Percentiles rank a stretch among this genome's conserved stretches.
These are phyloP conservation scores for Colletotrichum neosansevieriae DNA, from an alignment of 2,329 filamentous ascomycete species.

Conservation along the genomic window DNA sequence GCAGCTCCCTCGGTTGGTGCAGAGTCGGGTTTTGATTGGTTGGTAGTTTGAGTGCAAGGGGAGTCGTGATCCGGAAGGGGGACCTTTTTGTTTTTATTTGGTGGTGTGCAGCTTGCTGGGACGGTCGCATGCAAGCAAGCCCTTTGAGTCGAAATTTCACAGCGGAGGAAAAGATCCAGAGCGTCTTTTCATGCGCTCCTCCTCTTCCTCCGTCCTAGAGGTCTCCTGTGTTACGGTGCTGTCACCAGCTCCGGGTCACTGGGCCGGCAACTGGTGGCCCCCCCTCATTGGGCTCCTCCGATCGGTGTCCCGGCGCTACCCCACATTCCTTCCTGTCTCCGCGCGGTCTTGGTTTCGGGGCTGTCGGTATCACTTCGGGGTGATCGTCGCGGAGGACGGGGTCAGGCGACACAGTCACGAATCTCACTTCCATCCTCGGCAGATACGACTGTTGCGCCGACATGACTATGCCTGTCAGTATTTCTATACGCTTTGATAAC, in stretches of 20 bases:
- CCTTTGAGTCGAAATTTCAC: background rate
- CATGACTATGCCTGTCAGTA: no score
- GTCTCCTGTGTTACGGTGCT: background rate
- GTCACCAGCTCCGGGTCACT: slow-evolving; percentile 37
- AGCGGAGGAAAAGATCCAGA: background rate
- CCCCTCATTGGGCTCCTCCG: slow-evolving; percentile 8
- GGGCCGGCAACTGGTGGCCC: slow-evolving; percentile 31
- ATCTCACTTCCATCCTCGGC: background rate
- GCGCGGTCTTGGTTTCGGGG: slow-evolving; percentile 8
- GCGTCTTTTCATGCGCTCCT: background rate
- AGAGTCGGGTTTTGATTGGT: slow-evolving; percentile 18
- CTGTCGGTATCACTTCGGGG: slow-evolving; percentile 28
- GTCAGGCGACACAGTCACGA: slow-evolving; percentile 35
- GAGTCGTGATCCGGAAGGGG: slow-evolving; percentile 25
- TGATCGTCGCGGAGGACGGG: slow-evolving; percentile 6
- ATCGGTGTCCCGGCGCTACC: slow-evolving; percentile 34
- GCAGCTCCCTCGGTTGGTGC: slow-evolving; percentile 15
- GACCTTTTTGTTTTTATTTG: background rate
- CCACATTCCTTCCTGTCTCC: slow-evolving; percentile 23
- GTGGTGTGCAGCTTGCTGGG: slow-evolving; percentile 1
- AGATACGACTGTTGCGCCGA: background rate
- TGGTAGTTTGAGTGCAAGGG: slow-evolving; percentile 26
- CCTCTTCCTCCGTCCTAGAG: background rate
- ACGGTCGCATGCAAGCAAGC: background rate
- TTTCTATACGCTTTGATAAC: no score